Evolutionary conservation across 768 basidiomycete genomes (phyloP).

Genomic region (Amanita exitialis): DNA sequence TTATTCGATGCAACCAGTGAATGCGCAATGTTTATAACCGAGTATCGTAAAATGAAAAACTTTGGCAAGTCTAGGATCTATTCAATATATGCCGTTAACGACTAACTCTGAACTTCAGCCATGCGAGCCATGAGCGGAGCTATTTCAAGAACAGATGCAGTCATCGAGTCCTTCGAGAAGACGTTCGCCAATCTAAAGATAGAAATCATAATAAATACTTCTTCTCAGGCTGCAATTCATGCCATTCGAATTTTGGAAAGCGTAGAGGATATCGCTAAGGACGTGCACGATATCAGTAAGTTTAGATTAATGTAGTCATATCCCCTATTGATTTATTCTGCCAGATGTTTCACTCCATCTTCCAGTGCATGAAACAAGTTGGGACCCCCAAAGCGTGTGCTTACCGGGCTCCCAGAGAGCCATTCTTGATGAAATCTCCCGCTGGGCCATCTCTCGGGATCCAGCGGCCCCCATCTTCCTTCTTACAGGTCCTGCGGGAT

Average conservation of each 20-base stretch:
- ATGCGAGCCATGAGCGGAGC: not conserved
- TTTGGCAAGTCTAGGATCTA: not conserved
- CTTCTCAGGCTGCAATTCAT: not conserved
- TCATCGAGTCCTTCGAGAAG: conserved; percentile 4
- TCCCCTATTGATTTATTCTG: not conserved
- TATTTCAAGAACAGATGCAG: not conserved
- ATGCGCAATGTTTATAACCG: conserved; percentile 6
- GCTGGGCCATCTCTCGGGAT: conserved; percentile 11
- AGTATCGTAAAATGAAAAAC: not conserved
- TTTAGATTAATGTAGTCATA: not conserved
- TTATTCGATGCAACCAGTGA: conserved; percentile 4
- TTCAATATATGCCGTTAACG: not conserved
- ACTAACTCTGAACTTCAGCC: not conserved
- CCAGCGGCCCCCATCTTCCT: conserved; percentile 13
- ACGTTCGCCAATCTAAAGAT: conserved; percentile 2
- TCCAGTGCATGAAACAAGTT: conserved; percentile 6
- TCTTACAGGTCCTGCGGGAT: conserved; percentile 17
- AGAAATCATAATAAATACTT: conserved; percentile 1
- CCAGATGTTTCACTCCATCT: conserved; percentile 1
- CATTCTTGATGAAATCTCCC: conserved; percentile 11
- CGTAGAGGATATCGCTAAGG: conserved; percentile 1
- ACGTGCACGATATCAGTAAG: conserved; percentile 3
- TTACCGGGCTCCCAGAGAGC: conserved; percentile 6
- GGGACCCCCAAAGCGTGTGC: conserved; percentile 6
- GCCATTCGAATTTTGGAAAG: conserved; percentile 5